Evolutionary conservation across 2,329 filamentous ascomycete genomes (phyloP), one percentile per base, ranked within the genome.

Genomic region (Claviceps africana): DNA sequence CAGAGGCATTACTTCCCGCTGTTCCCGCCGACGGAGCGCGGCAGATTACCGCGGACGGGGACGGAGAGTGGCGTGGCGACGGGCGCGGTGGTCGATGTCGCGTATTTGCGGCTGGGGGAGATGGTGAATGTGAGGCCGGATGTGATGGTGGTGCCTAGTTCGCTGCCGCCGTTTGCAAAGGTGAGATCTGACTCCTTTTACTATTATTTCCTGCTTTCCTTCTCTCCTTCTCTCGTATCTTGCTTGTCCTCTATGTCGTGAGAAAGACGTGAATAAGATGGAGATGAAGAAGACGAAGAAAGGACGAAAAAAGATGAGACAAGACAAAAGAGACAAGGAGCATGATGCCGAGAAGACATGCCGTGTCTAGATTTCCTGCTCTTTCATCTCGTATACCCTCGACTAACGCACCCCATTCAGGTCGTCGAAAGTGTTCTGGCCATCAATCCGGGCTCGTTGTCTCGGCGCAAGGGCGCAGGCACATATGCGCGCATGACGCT

Each of bases 1-100:
- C 93, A 97, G 69, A 75, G 90, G 7, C 89, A 93, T 63, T 97
- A 90, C 67, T 88, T 88, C 61, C 93, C 93, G 0, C 70, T 97
- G 1, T 96, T 90, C 62, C 93, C 93, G 6, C 83, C 91, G 0
- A 77, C 82, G 13, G 81, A 85, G 49, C 76, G 89, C 48, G 75
- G 79, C 53, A 79, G 72, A 57, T 70, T 88, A 52, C 81, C 83
- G 31, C 84, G 78, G 64, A 80, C 81, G 1, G 82, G 81, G 1
- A 78, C 77, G 1, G 73, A 71, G 19, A 74, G 77, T 54, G 79
- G 77, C 1, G 60, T 79, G 39, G 81, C 79, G 4, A 82, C 85
- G 0, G 90, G 90, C 0, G 82, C 88, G 0, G 83, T 85, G 73
- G 65, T 97, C 50, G 93, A 98, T 66, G 71, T 87, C 21, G 83